Conservation (phyloP, 768 basidiomycete genomes). For the Lentinula raphanica region DNA sequence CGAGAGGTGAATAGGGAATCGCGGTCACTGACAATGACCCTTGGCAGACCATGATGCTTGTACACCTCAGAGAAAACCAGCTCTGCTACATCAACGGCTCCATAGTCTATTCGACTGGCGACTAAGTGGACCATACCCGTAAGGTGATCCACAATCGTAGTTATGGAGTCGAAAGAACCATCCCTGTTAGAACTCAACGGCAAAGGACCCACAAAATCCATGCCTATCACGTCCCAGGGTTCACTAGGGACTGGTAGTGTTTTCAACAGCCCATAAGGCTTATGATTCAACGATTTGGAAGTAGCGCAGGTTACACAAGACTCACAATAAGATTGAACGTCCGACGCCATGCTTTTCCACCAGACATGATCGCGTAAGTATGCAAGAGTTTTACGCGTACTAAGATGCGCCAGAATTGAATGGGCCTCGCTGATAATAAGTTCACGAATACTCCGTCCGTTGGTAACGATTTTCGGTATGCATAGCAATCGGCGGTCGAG, state of each 20-base stretch:
- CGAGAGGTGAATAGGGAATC: conserved; percentile 23
- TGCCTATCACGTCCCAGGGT: conserved; percentile 13
- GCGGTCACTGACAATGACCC: conserved; percentile 18
- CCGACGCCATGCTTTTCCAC: conserved; percentile 16
- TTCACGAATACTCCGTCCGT: conserved; percentile 14
- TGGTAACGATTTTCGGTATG: conserved; percentile 4
- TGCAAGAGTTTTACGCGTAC: conserved; percentile 21
- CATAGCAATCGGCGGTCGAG: conserved; percentile 6
- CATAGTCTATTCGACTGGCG: conserved; percentile 18
- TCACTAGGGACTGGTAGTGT: background rate
- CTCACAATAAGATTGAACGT: conserved; percentile 20
- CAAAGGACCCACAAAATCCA: conserved; percentile 16
- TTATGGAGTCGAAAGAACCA: conserved; percentile 22
- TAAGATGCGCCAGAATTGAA: conserved; percentile 27
- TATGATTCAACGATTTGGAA: conserved; percentile 7
- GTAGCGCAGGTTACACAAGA: conserved; percentile 10
- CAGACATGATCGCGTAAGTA: conserved; percentile 17
- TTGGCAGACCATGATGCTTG: conserved; percentile 22
- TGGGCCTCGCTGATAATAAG: conserved; percentile 28
- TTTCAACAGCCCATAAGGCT: conserved; percentile 7
- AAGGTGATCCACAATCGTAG: conserved; percentile 16
- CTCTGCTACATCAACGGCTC: conserved; percentile 22
- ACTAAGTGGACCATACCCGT: conserved; percentile 21
- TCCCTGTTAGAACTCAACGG: conserved; percentile 13
- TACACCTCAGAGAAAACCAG: conserved; percentile 24